A percentile compares a stretch with the other conserved stretches of the same genome.
These are phyloP conservation scores for Aspergillus ochraceoroseus DNA, from an alignment of 2,329 filamentous ascomycete genomes.

Conservation along the genomic window DNA sequence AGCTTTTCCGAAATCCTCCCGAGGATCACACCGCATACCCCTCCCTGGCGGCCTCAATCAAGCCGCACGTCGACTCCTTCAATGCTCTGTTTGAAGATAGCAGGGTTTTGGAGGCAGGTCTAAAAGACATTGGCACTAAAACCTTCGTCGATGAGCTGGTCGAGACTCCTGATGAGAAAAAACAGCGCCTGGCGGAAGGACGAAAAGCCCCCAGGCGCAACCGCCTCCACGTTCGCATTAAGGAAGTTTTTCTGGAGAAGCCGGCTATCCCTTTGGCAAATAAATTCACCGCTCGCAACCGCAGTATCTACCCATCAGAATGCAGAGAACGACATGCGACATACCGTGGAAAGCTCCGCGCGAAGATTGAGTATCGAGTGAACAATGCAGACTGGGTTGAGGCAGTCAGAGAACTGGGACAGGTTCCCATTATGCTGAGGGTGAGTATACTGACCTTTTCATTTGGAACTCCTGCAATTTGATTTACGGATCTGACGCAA, in stretches of 20 bases:
- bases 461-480: too few species aligned
- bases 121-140: constrained; percentile 87
- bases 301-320: constrained; percentile 85
- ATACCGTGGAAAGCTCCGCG: constrained; percentile 81
- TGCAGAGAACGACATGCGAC: constrained; percentile 90
- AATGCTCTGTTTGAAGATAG: constrained; percentile 76
- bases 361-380: constrained; percentile 75
- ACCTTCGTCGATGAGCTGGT: constrained; percentile 74
- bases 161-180: constrained; percentile 39
- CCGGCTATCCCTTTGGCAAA: constrained; percentile 73
- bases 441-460: too few species aligned
- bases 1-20: constrained; percentile 83
- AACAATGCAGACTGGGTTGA: constrained; percentile 83
- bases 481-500: too few species aligned
- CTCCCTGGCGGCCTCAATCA: constrained; percentile 74
- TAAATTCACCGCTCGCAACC: constrained; percentile 71
- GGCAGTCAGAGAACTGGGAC: constrained; percentile 76
- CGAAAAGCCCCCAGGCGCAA: constrained; percentile 59
- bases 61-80: constrained; percentile 93
- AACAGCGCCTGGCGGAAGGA: constrained; percentile 49
- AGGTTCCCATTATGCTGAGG: constrained; percentile 89
- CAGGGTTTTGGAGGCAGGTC: constrained; percentile 67
- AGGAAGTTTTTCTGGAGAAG: constrained; percentile 76
- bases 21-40: constrained; percentile 85
- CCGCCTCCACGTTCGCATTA: constrained; percentile 70